Conservation (phyloP, 1,139 yeast species). For the Zygosaccharomyces pseudobailii region DNA sequence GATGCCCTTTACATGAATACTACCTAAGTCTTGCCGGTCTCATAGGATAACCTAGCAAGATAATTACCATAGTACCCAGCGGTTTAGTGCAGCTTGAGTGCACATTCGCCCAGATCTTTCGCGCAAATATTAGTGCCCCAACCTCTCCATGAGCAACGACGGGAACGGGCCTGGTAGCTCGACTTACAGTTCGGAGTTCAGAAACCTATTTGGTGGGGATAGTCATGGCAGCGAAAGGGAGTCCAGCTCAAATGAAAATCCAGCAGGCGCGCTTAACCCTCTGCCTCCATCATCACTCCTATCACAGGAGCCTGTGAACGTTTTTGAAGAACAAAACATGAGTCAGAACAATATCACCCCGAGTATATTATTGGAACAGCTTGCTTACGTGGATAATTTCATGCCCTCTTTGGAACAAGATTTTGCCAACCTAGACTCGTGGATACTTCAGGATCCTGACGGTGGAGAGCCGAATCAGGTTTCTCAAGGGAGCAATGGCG, state of each 20-base stretch:
- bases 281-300: slow-evolving; percentile 12
- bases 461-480: background rate
- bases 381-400: slow-evolving; percentile 71
- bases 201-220: slow-evolving; percentile 15
- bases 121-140: background rate
- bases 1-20: background rate
- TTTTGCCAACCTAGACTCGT: slow-evolving; percentile 23
- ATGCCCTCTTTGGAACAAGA: slow-evolving; percentile 46
- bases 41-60: too few species aligned
- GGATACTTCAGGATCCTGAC: slow-evolving; percentile 18
- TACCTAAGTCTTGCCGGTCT: background rate
- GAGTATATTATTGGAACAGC: slow-evolving; percentile 65
- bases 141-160: slow-evolving; percentile 4
- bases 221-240: slow-evolving; percentile 1
- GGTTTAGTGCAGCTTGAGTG: too few species aligned
- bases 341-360: slow-evolving; percentile 43
- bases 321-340: slow-evolving; percentile 1
- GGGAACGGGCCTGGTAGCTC: slow-evolving; percentile 1
- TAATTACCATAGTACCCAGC: too few species aligned
- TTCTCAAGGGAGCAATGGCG: background rate
- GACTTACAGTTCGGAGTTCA: slow-evolving; percentile 14
- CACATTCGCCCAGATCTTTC: too few species aligned
- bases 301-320: slow-evolving; percentile 3
- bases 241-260: background rate
- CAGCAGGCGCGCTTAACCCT: slow-evolving; percentile 1